Base-by-base conservation (phyloP, 768 basidiomycete species). In the Pleurotus citrinopileatus region DNA sequence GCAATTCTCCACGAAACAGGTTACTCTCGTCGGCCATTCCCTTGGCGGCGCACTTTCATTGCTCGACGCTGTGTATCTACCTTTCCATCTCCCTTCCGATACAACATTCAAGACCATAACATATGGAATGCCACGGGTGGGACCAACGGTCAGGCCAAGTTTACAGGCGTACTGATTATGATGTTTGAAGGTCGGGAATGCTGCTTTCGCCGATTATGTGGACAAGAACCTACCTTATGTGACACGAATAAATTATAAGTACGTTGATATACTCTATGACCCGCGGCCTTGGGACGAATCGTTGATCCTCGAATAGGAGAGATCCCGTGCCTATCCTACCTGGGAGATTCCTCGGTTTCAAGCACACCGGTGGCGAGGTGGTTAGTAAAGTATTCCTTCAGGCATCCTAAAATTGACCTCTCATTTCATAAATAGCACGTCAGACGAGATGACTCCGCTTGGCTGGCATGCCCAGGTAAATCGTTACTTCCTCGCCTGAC, bases 171-270 rank as follows among this genome's bases (percentile, higher is more conserved):
- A n/a, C n/a, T n/a, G n/a, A n/a, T n/a, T n/a, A n/a, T n/a, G n/a
- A n/a, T n/a, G n/a, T n/a, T 83, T 57, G 79, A 29, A 76, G 76
- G 76, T 77, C 23, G 83, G 85, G 8, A 85, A 86, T 63, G 75
- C 76, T 60, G 80, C 71, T 1, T 88, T 86, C 57, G 84, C 83
- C 0, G 58, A 83, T 60, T 83, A 81, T 58, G 78, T 86, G 45
- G 83, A 86, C 56, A 68, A 74, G 5, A 66, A 80, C 48, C 29
- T 75, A 12, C 44, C 42, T 38, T 51, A 67, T 9, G 57, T 86
- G 43, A 82, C 77, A 0, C 84, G 81, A 59, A 79, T 88, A 58
- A 87, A 83, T 61, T 86, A 88, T 68, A 73, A 65, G 75, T 74
- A 34, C 32, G 32, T 34, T 53, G 56, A 6, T n/a, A n/a, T n/a